These are phyloP conservation scores for Taphrina confusa DNA, from an alignment of 1,139 yeast species.

Conservation along the genomic window DNA sequence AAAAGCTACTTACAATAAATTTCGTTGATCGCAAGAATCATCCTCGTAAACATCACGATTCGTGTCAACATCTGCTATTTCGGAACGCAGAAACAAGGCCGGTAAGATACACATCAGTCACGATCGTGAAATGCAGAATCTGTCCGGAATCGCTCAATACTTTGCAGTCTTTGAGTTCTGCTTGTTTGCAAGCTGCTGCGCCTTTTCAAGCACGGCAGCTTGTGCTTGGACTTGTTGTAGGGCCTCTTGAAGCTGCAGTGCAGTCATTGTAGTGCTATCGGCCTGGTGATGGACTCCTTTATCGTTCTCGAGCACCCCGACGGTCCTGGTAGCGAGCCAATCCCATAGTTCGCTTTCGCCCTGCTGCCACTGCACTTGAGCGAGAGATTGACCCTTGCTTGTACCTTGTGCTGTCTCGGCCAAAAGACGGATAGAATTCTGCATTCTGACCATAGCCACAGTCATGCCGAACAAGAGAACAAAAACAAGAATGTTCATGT, in stretches of 20 bases:
- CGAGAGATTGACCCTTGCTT: background rate
- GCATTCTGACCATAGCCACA: slow-evolving; percentile 28
- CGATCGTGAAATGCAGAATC: no score
- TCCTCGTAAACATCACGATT: no score
- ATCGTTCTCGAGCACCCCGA: background rate
- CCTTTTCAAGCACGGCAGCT: slow-evolving; percentile 10
- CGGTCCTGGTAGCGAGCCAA: slow-evolving; percentile 19
- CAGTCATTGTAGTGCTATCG: background rate
- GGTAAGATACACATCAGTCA: no score
- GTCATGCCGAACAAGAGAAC: slow-evolving; percentile 24
- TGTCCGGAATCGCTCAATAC: no score
- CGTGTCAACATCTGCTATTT: no score
- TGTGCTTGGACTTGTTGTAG: slow-evolving; percentile 7
- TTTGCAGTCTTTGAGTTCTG: no score
- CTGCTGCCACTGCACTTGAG: slow-evolving; percentile 7
- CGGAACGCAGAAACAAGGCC: no score
- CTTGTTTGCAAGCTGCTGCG: background rate
- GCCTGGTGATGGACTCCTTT: background rate
- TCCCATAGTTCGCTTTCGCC: slow-evolving; percentile 26
- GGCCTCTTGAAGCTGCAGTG: slow-evolving; percentile 26
- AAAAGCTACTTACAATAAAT: no score
- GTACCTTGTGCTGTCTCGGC: background rate
- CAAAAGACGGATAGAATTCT: slow-evolving; percentile 9
- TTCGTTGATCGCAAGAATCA: no score
- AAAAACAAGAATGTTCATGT: slow-evolving; percentile 6